These are phyloP conservation scores for Aspergillus persii DNA, from an alignment of 2,329 filamentous ascomycete genomes.

Conservation along the genomic window DNA sequence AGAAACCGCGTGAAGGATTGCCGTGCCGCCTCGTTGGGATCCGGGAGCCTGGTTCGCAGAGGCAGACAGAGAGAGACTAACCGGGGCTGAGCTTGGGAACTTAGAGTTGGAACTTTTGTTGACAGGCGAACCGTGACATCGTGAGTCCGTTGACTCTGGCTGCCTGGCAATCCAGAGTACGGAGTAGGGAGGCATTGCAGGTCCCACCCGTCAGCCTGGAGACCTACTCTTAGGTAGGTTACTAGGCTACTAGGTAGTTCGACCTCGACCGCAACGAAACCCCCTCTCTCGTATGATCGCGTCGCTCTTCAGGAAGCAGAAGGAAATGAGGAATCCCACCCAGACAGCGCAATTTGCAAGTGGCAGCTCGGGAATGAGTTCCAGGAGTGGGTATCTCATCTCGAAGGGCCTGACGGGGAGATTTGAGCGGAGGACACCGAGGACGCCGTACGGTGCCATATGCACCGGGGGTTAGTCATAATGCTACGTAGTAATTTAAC, in stretches of 20 bases:
- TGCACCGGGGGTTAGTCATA: too few species aligned
- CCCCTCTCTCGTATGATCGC: not conserved
- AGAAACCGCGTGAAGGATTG: not conserved
- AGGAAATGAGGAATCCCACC: not conserved
- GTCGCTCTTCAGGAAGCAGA: not conserved
- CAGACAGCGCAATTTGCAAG: too few species aligned
- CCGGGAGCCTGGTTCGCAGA: conserved; percentile 1
- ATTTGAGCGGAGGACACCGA: too few species aligned
- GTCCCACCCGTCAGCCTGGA: not conserved
- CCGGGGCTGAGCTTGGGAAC: not conserved
- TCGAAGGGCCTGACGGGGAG: not conserved
- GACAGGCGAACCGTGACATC: not conserved
- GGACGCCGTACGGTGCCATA: too few species aligned
- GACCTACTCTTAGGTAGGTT: too few species aligned
- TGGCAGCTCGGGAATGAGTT: not conserved
- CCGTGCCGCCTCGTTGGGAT: not conserved
- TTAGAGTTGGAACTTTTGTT: not conserved
- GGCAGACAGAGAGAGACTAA: not conserved
- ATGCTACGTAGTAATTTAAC: too few species aligned
- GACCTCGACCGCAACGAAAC: not conserved
- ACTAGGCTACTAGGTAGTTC: not conserved
- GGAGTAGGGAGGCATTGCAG: not conserved
- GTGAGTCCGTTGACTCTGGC: not conserved
- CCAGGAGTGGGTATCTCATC: not conserved
- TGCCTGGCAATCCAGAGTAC: too few species aligned